Percentiles rank a stretch among this genome's conserved stretches.
Evolutionary conservation across 1,284 basidiomycete species (phyloP).

Genomic region (Sporisorium graminicola): DNA sequence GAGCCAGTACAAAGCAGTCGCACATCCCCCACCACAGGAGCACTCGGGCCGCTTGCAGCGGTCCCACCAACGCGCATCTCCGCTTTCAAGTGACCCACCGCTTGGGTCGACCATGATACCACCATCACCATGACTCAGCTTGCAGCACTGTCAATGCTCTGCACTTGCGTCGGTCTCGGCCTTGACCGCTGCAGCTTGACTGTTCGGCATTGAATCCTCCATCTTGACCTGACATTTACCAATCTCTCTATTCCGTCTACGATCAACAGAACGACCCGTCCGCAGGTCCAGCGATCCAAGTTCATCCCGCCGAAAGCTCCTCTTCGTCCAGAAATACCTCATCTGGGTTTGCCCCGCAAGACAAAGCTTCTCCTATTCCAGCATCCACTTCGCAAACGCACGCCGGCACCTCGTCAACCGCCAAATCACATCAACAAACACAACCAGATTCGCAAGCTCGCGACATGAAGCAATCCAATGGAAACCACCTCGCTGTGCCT

Average conservation of each 20-base stretch:
- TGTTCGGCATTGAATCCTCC: background rate
- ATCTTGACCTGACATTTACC: slow-evolving; percentile 3
- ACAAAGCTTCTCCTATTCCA: slow-evolving; percentile 36
- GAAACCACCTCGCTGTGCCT: slow-evolving; percentile 30
- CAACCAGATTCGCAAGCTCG: slow-evolving; percentile 16
- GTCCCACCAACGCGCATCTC: slow-evolving; percentile 6
- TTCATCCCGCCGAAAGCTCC: slow-evolving; percentile 34
- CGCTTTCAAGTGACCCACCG: too few relatives aligned
- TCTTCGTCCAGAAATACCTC: slow-evolving; percentile 23
- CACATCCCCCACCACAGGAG: too few relatives aligned
- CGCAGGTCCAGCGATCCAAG: slow-evolving; percentile 36
- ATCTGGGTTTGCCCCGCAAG: slow-evolving; percentile 34
- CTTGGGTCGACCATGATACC: too few relatives aligned
- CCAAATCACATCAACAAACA: slow-evolving; percentile 7
- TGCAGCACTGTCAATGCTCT: background rate
- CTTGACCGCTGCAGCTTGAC: background rate
- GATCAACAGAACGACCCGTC: slow-evolving; percentile 28
- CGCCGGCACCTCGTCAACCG: slow-evolving; percentile 15
- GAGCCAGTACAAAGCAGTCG: background rate
- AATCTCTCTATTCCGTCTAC: background rate
- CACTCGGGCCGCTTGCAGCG: background rate
- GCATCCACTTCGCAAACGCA: slow-evolving; percentile 42
- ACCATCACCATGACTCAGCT: background rate
- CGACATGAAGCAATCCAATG: slow-evolving; percentile 38
- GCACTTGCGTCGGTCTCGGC: background rate